Evolutionary conservation across 2,329 filamentous ascomycete species (phyloP), one percentile per base, ranked within the genome.

Genomic region (Pseudogymnoascus sp.): DNA sequence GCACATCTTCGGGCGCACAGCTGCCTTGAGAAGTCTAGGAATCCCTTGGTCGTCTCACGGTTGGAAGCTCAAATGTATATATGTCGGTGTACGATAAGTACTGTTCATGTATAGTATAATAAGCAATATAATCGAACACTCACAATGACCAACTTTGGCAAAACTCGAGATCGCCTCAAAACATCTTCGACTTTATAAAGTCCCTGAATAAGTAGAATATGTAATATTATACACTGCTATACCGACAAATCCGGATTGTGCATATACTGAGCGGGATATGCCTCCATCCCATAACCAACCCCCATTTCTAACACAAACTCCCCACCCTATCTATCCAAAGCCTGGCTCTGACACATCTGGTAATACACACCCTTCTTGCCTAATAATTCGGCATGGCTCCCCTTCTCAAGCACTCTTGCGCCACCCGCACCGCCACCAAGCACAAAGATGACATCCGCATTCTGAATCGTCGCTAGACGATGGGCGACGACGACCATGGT

Each of bases 401-500:
- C 83, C 59, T 75, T 71, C 65, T 84, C 82, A 8, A 83, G 72
- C 59, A 85, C 75, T 35, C 38, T 60, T 12, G 58, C 33, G 14
- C 58, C 58, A 16, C 19, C 19, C 0, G 67, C 69, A 6, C 61
- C 59, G 6, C 65, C 67, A 10, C 88, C 88, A 58, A 94, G 83
- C 0, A 93, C 89, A 68, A 90, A 91, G 43, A 92, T 92, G n/a
- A 86, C 77, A 72, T 93, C 86, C 1, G 89, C 88, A 67, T 92
- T 88, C 72, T 90, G 89, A 19, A 92, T 85, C 11, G 88, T 93
- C 0, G 87, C 87, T 59, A 93, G 77, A 12, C 90, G 80, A 72
- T 93, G 90, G 1, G 90, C 90, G 10, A 94, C 89, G 2, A 89
- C 88, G 2, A 94, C 78, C 65, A 89, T 90, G 1, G 90, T 86